Conservation (phyloP, 495 filamentous ascomycete species). For the Copromyces sp. region DNA sequence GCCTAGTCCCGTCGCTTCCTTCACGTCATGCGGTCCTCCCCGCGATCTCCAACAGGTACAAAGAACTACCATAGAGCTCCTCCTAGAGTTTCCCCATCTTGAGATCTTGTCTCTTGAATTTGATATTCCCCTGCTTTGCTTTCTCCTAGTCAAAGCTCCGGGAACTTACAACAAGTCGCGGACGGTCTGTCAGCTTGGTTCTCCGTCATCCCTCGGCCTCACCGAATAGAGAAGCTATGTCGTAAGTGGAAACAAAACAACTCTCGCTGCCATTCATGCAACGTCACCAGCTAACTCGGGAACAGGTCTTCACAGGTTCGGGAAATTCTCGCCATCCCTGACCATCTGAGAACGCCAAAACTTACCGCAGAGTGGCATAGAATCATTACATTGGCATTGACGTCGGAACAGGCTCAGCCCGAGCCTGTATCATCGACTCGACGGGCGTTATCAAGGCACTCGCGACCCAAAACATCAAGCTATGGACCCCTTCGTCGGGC, state of each 20-base stretch:
- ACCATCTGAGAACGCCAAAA: not conserved
- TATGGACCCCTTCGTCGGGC: conserved; percentile 85
- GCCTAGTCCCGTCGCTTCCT: not conserved
- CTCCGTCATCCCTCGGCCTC: not conserved
- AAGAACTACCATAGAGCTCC: not conserved
- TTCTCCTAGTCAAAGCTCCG: too few relatives aligned
- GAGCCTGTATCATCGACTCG: conserved; percentile 86
- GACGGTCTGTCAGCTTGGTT: not conserved
- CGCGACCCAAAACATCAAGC: conserved; percentile 79
- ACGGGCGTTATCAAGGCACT: conserved; percentile 88
- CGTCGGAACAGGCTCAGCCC: conserved; percentile 88
- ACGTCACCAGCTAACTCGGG: not conserved
- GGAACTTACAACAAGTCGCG: not conserved
- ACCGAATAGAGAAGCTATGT: not conserved
- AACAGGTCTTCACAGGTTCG: conserved; percentile 17
- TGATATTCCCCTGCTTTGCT: not conserved
- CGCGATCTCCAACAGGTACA: not conserved
- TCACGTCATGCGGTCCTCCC: not conserved
- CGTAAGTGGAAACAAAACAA: not conserved
- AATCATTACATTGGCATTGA: conserved; percentile 82
- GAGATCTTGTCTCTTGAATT: not conserved
- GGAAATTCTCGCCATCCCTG: not conserved
- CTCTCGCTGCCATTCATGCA: not conserved
- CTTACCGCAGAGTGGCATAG: conserved; percentile 9
- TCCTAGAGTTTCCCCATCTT: not conserved